Conservation (phyloP, 1,284 basidiomycete genomes). For the Leccinum subatratum region DNA sequence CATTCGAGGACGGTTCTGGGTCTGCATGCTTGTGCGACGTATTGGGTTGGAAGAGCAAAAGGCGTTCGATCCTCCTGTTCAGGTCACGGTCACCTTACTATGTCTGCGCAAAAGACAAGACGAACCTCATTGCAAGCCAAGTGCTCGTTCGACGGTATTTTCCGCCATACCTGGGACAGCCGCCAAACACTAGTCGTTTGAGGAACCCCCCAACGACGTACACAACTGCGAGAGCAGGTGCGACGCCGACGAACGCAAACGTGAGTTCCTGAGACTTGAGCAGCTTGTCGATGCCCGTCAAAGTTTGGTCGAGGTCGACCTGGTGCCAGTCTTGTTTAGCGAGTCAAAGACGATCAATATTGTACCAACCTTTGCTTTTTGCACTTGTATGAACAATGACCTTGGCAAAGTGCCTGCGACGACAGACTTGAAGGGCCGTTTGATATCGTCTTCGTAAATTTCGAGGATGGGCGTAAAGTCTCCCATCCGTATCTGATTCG, state of each 20-base stretch:
- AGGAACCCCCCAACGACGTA: constrained; percentile 64
- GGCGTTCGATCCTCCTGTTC: constrained; percentile 66
- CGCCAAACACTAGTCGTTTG: constrained; percentile 22
- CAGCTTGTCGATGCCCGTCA: constrained; percentile 85
- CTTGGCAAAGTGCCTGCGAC: constrained; percentile 80
- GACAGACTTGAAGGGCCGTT: constrained; percentile 77
- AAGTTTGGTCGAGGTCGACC: constrained; percentile 88
- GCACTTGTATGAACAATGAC: constrained; percentile 87
- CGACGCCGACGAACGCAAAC: constrained; percentile 95
- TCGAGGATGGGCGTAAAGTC: constrained; percentile 86
- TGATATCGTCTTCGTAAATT: constrained; percentile 91
- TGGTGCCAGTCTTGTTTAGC: constrained; percentile 28
- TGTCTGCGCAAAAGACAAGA: not conserved
- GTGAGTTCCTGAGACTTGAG: constrained; percentile 94
- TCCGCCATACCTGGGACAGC: constrained; percentile 51
- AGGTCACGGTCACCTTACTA: constrained; percentile 11
- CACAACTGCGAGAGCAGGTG: constrained; percentile 80
- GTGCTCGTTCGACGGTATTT: constrained; percentile 42
- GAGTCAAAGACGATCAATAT: not conserved
- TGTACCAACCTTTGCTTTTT: constrained; percentile 86
- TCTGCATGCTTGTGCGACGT: constrained; percentile 13
- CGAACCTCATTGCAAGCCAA: constrained; percentile 64
- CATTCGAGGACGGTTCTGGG: constrained; percentile 16
- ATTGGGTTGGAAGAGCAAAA: constrained; percentile 53
- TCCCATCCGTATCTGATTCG: constrained; percentile 67